Conservation (phyloP, 1,284 basidiomycete species). For the Sporisorium scitamineum region DNA sequence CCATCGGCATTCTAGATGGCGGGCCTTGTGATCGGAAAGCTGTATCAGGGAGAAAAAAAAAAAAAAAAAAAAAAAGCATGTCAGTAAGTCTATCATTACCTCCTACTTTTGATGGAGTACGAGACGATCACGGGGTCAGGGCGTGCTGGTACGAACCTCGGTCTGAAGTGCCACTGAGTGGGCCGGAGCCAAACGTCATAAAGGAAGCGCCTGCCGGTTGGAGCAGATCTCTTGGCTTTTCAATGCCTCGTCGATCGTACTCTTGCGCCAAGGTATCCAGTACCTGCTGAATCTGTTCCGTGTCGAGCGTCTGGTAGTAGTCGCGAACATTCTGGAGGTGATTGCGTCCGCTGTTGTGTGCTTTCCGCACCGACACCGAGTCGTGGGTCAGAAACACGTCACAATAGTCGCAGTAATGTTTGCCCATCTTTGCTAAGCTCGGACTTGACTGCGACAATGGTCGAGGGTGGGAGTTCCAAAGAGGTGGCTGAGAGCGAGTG, state of each 20-base stretch:
- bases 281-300: constrained; percentile 94
- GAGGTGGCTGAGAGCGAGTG: no score
- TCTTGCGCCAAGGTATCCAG: constrained; percentile 94
- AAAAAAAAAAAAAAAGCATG: neutral
- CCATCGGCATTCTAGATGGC: constrained; percentile 24
- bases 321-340: constrained; percentile 95
- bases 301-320: constrained; percentile 94
- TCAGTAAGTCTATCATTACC: neutral
- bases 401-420: constrained; percentile 68
- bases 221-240: constrained; percentile 54
- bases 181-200: constrained; percentile 55
- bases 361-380: constrained; percentile 81
- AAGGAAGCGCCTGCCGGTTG: constrained; percentile 45
- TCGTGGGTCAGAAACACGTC: constrained; percentile 68
- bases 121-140: neutral
- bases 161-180: constrained; percentile 44
- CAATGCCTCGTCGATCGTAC: constrained; percentile 75
- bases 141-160: constrained; percentile 21
- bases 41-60: neutral
- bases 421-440: constrained; percentile 53
- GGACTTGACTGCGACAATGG: neutral
- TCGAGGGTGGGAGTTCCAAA: neutral
- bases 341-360: constrained; percentile 96
- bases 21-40: constrained; percentile 42
- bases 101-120: no score